These are phyloP conservation scores for Aquilaria malaccensis DNA, from an alignment of 345 rosid genomes.

Conservation along the genomic window DNA sequence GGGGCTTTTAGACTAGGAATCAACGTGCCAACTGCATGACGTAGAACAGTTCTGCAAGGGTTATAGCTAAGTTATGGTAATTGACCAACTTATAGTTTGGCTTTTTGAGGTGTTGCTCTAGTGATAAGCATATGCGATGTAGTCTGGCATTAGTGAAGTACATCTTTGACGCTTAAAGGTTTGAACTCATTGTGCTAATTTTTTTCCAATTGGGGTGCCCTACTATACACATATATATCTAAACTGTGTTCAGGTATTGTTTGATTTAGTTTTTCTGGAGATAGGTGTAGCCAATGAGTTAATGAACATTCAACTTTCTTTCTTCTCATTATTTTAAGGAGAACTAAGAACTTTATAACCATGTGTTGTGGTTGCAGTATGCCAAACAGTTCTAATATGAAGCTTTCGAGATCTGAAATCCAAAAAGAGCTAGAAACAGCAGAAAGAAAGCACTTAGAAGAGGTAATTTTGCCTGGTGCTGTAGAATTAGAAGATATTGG, in stretches of 20 bases:
- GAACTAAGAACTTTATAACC: not conserved
- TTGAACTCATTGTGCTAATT: too few relatives aligned
- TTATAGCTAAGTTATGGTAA: too few relatives aligned
- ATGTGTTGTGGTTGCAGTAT: constrained; percentile 40
- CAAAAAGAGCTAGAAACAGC: constrained; percentile 62
- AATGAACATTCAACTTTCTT: not conserved
- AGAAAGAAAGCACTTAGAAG: constrained; percentile 69
- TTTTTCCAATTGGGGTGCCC: too few relatives aligned
- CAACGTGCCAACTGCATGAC: too few relatives aligned
- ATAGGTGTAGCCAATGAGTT: not conserved
- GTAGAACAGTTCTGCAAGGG: constrained; percentile 1
- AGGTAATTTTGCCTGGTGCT: constrained; percentile 59
- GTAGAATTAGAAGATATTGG: constrained; percentile 67
- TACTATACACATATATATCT: too few relatives aligned
- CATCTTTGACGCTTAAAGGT: too few relatives aligned
- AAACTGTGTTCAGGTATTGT: too few relatives aligned
- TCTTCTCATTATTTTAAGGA: constrained; percentile 7
- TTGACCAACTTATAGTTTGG: too few relatives aligned
- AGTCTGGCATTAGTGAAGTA: too few relatives aligned
- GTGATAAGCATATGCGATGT: too few relatives aligned
- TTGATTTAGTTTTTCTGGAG: not conserved
- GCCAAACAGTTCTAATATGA: constrained; percentile 32
- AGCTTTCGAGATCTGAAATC: constrained; percentile 63
- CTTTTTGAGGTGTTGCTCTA: too few relatives aligned
- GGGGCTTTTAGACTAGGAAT: too few relatives aligned